Conservation (phyloP, 345 rosid genomes). For the Eucalyptus marginata region DNA sequence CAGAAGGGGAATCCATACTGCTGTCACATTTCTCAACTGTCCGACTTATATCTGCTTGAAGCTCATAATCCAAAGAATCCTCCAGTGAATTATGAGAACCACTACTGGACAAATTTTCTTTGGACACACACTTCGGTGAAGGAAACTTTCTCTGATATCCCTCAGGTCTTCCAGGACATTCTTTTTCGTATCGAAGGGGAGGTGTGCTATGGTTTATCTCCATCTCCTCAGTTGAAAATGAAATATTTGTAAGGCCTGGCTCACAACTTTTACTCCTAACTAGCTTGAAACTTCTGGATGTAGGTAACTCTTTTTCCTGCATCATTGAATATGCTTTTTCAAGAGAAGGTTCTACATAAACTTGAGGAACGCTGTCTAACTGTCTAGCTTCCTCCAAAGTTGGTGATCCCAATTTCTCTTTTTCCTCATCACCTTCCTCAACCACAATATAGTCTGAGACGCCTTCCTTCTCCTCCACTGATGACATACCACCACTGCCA, state of each 20-base stretch:
- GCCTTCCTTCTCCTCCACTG: not conserved
- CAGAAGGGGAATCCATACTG: not conserved
- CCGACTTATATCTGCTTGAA: not conserved
- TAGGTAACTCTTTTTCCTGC: not conserved
- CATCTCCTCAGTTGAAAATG: no score
- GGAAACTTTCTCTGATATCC: no score
- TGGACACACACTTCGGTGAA: not conserved
- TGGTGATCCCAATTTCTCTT: no score
- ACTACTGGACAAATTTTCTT: constrained; percentile 14
- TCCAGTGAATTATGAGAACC: constrained; percentile 17
- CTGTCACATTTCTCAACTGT: not conserved
- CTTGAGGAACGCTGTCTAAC: not conserved
- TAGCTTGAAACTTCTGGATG: no score
- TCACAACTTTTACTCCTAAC: no score
- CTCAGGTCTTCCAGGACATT: no score
- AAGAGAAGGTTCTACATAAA: no score
- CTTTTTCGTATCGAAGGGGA: no score
- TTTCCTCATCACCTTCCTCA: constrained; percentile 6
- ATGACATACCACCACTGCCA: constrained; percentile 6
- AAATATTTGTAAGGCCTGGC: no score
- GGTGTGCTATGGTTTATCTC: no score
- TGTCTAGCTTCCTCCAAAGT: no score
- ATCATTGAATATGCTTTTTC: no score
- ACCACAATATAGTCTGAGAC: constrained; percentile 3
- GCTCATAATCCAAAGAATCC: constrained; percentile 14